Evolutionary conservation across 192 early-diverging fungal species (phyloP).

Genomic region (Mortierella antarctica): DNA sequence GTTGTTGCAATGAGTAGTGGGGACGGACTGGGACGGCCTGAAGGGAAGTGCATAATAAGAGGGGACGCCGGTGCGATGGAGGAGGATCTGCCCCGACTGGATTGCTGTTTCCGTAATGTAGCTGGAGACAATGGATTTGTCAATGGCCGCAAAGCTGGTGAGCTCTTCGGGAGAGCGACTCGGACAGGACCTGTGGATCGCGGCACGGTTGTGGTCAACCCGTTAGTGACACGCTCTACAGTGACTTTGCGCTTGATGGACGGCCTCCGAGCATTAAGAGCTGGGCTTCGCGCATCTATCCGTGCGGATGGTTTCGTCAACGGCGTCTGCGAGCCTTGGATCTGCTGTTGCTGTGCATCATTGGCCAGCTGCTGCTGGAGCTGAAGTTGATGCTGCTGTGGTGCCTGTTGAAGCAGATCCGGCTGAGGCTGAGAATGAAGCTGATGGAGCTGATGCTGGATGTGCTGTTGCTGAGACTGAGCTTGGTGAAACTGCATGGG

Average conservation of each 20-base stretch:
- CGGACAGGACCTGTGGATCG: conserved; percentile 33
- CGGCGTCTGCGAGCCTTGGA: conserved; percentile 13
- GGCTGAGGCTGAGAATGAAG: conserved; percentile 32
- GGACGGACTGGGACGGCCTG: conserved; percentile 35
- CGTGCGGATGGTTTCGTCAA: background rate
- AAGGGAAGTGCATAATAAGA: conserved; percentile 49
- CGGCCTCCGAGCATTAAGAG: conserved; percentile 38
- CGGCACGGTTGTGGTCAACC: conserved; percentile 11
- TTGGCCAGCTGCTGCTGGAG: conserved; percentile 20
- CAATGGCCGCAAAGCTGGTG: conserved; percentile 40
- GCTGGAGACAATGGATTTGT: conserved; percentile 43
- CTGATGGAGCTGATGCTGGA: conserved; percentile 43
- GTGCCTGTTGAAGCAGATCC: conserved; percentile 15
- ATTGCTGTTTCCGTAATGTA: conserved; percentile 36
- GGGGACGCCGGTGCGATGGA: conserved; percentile 45
- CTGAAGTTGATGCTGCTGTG: conserved; percentile 11
- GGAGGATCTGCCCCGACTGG: conserved; percentile 22
- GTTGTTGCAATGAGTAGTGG: conserved; percentile 45
- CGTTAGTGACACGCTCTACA: conserved; percentile 30
- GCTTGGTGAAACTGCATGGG: conserved; percentile 40
- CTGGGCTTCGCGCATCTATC: conserved; percentile 35
- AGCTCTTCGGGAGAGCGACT: conserved; percentile 36
- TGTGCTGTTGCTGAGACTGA: conserved; percentile 29
- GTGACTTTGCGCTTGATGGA: conserved; percentile 32
- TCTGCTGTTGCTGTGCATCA: conserved; percentile 17